These are phyloP conservation scores for Aureobasidium namibiae DNA, from an alignment of 2,329 filamentous ascomycete species.

Conservation along the genomic window DNA sequence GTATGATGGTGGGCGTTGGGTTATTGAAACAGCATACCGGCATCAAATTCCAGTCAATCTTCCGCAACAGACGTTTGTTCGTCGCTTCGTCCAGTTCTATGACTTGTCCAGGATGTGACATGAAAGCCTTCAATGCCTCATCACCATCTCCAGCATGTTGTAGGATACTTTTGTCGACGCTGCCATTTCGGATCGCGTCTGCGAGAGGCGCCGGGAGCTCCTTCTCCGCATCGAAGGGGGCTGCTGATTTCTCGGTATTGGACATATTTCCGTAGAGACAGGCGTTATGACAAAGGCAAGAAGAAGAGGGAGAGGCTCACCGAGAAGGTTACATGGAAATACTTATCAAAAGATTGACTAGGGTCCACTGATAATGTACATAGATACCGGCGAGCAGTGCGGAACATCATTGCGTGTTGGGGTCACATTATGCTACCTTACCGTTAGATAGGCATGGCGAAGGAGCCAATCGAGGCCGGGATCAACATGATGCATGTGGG, in stretches of 20 bases:
- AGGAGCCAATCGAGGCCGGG: not conserved
- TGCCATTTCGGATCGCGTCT: conserved; percentile 22
- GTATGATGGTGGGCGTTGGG: too few species aligned
- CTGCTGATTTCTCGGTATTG: not conserved
- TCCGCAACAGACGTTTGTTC: conserved; percentile 50
- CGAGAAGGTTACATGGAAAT: not conserved
- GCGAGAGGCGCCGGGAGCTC: conserved; percentile 19
- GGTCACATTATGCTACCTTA: not conserved
- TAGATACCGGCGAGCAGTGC: conserved; percentile 1
- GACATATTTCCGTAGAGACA: not conserved
- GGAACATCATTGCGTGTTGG: not conserved
- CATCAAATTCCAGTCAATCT: conserved; percentile 56
- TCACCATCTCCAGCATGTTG: conserved; percentile 52
- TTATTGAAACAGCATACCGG: conserved; percentile 27
- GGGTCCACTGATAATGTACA: not conserved
- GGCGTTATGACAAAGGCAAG: not conserved
- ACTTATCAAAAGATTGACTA: not conserved
- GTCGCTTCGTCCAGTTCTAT: conserved; percentile 48
- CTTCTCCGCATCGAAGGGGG: conserved; percentile 19
- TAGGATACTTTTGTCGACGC: conserved; percentile 29
- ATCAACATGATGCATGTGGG: not conserved
- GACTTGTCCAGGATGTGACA: conserved; percentile 38
- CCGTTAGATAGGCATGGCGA: conserved; percentile 5
- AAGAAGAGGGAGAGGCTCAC: not conserved
- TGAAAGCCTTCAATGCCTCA: conserved; percentile 52